Conservation (phyloP, 163 green algal genomes). For the Volvox carteri region DNA sequence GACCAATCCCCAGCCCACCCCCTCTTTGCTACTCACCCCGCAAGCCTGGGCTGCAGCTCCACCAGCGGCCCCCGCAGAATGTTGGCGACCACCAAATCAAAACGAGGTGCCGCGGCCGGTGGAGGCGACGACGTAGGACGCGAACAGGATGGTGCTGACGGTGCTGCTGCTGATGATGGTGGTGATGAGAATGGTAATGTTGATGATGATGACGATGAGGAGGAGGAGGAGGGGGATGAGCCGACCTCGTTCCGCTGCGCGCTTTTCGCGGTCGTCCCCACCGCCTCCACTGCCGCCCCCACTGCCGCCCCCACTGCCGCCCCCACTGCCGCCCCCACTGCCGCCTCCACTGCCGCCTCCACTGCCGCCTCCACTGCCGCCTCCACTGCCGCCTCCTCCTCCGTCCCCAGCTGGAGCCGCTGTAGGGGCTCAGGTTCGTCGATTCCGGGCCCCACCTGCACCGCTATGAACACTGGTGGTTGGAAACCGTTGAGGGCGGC, state of each 20-base stretch:
- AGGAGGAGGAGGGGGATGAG: not conserved
- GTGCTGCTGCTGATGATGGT: too few species aligned
- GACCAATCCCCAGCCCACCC: too few species aligned
- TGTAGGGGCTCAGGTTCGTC: constrained; percentile 64
- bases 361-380: not conserved
- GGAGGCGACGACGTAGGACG: too few species aligned
- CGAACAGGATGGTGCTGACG: too few species aligned
- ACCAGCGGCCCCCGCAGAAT: constrained; percentile 88
- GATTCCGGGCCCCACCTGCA: constrained; percentile 63
- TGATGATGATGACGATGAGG: too few species aligned
- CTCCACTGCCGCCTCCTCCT: not conserved
- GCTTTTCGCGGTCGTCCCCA: too few species aligned
- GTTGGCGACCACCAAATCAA: constrained; percentile 89
- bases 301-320: not conserved
- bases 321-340: not conserved
- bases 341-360: not conserved
- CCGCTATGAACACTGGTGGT: constrained; percentile 38
- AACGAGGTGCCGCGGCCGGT: constrained; percentile 42
- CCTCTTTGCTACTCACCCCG: constrained; percentile 65
- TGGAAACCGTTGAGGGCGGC: constrained; percentile 80
- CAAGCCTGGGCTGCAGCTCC: constrained; percentile 75
- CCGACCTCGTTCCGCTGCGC: not conserved
- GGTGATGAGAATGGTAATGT: too few species aligned
- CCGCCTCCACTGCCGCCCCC: not conserved
- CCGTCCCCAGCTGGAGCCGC: too few species aligned